Evolutionary conservation across 2,329 filamentous ascomycete genomes (phyloP).

Genomic region (Shiraia sp.): DNA sequence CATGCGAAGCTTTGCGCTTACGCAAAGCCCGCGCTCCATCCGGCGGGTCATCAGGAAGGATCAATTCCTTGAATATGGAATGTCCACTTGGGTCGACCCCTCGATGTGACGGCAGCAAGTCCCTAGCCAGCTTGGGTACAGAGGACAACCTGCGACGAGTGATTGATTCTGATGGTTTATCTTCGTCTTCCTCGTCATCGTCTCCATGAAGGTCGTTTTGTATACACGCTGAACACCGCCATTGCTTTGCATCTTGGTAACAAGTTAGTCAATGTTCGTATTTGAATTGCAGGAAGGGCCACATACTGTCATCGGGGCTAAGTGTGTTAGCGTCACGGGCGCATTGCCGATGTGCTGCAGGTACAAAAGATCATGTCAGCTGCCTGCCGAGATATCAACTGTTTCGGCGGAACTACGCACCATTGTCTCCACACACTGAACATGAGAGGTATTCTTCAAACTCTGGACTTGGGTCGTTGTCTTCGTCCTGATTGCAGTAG

Average conservation of each 20-base stretch:
- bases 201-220: slow-evolving; percentile 46
- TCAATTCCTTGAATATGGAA: slow-evolving; percentile 75
- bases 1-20: slow-evolving; percentile 81
- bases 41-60: slow-evolving; percentile 71
- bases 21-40: slow-evolving; percentile 78
- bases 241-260: slow-evolving; percentile 57
- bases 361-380: slow-evolving; percentile 52
- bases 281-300: slow-evolving; percentile 15
- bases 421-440: slow-evolving; percentile 76
- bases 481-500: slow-evolving; percentile 82
- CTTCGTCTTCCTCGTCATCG: slow-evolving; percentile 31
- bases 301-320: slow-evolving; percentile 66
- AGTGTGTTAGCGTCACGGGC: slow-evolving; percentile 72
- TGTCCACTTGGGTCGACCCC: slow-evolving; percentile 66
- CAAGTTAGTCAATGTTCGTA: slow-evolving; percentile 19
- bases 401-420: slow-evolving; percentile 58
- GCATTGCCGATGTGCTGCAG: slow-evolving; percentile 86
- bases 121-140: slow-evolving; percentile 68
- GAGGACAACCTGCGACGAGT: slow-evolving; percentile 59
- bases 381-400: slow-evolving; percentile 42
- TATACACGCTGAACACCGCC: slow-evolving; percentile 65
- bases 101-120: slow-evolving; percentile 71
- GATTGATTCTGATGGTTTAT: slow-evolving; percentile 45
- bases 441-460: slow-evolving; percentile 81
- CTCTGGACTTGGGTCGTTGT: slow-evolving; percentile 78